Conservation (phyloP, 139 green algal genomes). For the Closterium sp. region DNA sequence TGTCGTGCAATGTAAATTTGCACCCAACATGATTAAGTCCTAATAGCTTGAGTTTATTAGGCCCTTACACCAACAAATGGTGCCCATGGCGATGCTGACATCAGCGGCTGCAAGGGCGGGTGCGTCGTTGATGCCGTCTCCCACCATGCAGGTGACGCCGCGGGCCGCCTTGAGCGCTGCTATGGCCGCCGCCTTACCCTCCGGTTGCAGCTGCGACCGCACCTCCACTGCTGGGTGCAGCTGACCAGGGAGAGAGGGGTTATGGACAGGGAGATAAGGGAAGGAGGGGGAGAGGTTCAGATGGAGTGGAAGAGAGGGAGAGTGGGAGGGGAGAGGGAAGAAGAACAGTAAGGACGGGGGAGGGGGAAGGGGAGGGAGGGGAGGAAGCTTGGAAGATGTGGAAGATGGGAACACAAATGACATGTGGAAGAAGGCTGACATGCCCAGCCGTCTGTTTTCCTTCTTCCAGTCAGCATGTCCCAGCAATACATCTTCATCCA, state of each 20-base stretch:
- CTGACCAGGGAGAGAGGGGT: background rate
- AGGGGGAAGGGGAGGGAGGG: background rate
- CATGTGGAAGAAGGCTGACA: no score
- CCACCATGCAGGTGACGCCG: conserved; percentile 54
- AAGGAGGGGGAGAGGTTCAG: no score
- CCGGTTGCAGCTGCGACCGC: conserved; percentile 32
- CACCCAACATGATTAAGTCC: no score
- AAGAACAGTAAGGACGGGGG: background rate
- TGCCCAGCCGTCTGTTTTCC: no score
- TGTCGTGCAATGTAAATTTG: no score
- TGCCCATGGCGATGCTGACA: conserved; percentile 70
- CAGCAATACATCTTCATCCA: background rate
- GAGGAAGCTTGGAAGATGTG: no score
- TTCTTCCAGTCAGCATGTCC: background rate
- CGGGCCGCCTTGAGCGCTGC: conserved; percentile 8
- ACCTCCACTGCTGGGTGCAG: conserved; percentile 30
- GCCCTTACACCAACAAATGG: no score
- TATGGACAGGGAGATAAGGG: no score
- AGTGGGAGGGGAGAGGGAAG: no score
- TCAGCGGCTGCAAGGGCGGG: conserved; percentile 55
- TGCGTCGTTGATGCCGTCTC: conserved; percentile 75
- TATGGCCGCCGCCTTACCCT: conserved; percentile 58
- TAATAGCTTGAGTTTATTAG: no score
- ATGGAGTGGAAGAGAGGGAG: background rate
- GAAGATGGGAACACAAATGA: no score